A percentile compares a stretch with the other conserved stretches of the same genome.
Conservation (phyloP, 257 asterid genomes). For the Solanum bulbocastanum region DNA sequence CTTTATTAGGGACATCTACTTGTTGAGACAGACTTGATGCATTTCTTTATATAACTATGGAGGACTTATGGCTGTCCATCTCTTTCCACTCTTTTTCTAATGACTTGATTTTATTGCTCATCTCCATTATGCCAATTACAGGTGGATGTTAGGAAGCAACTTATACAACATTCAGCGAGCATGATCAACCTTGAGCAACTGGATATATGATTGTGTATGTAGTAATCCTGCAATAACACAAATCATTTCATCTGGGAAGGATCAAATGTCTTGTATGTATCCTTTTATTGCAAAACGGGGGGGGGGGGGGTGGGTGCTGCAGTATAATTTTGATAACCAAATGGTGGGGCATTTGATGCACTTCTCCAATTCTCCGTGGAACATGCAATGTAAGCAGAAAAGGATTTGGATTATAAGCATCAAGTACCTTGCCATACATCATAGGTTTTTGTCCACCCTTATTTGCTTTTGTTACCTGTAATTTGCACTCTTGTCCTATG, state of each 20-base stretch:
- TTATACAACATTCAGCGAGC: conserved; percentile 47
- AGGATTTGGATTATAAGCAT: not conserved
- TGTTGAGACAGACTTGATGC: not conserved
- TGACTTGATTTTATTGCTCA: not conserved
- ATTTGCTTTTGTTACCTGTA: not conserved
- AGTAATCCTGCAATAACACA: not conserved
- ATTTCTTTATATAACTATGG: not conserved
- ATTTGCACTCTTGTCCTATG: not conserved
- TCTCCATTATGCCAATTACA: conserved; percentile 11
- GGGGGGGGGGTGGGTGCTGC: too few species aligned
- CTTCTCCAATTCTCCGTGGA: not conserved
- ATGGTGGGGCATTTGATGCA: not conserved
- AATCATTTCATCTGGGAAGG: not conserved
- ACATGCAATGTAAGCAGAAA: not conserved
- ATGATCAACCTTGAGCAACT: conserved; percentile 53
- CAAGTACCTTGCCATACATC: not conserved
- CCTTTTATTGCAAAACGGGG: not conserved
- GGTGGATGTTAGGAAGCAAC: conserved; percentile 87
- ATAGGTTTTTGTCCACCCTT: not conserved
- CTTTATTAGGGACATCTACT: not conserved
- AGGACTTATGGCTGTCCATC: not conserved
- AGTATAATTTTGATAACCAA: not conserved
- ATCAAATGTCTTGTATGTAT: not conserved
- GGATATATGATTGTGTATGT: conserved; percentile 39
- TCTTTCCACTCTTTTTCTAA: not conserved